These are phyloP conservation scores for Salix exigua DNA, from an alignment of 345 rosid species.

Conservation along the genomic window DNA sequence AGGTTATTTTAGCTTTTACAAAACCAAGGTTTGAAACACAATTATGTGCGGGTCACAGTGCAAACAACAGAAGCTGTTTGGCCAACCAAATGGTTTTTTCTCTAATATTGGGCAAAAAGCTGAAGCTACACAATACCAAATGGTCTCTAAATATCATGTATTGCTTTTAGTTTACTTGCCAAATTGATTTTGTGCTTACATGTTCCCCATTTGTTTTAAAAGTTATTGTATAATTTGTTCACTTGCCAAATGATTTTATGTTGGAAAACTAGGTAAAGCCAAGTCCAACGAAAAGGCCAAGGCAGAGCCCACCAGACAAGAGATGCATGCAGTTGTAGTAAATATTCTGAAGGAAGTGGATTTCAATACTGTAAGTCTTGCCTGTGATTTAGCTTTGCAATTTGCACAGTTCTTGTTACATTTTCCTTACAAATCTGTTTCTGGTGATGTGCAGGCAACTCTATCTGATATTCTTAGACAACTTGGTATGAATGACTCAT, in stretches of 20 bases:
- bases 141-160: neutral
- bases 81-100: no score
- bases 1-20: no score
- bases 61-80: no score
- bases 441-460: slow-evolving; percentile 62
- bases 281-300: slow-evolving; percentile 60
- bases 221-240: neutral
- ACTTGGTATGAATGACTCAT: slow-evolving; percentile 61
- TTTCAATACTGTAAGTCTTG: slow-evolving; percentile 78
- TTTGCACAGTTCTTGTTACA: neutral
- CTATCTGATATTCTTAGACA: slow-evolving; percentile 78
- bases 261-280: slow-evolving; percentile 43
- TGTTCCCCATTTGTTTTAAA: neutral
- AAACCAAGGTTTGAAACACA: no score
- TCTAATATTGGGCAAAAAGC: no score
- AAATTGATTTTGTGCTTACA: neutral
- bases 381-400: neutral
- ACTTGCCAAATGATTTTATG: slow-evolving; percentile 9
- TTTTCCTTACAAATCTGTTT: neutral
- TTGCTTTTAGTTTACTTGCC: neutral
- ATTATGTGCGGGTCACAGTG: no score
- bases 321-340: slow-evolving; percentile 84
- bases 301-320: slow-evolving; percentile 71
- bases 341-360: slow-evolving; percentile 87
- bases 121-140: no score